phyloP scores from a whole-genome alignment of 2,329 filamentous ascomycete genomes.

The Penicillium sp. region DNA sequence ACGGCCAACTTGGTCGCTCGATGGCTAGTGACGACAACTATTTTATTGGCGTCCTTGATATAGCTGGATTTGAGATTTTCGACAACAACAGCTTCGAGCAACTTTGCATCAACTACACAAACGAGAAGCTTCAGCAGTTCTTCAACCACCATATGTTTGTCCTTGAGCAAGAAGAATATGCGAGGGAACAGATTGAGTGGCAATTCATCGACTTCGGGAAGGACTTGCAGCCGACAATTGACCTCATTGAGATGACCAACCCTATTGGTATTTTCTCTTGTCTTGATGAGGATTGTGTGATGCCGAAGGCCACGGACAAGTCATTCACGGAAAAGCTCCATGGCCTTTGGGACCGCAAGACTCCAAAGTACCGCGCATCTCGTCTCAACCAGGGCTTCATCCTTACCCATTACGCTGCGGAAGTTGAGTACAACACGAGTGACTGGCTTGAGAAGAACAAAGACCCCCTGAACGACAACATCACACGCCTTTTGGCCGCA shows the following conservation, averaged over 20 bases:
- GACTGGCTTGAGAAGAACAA: slow-evolving; percentile 99
- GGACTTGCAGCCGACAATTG: slow-evolving; percentile 94
- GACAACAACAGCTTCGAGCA: slow-evolving; percentile 98
- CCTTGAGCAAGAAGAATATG: slow-evolving; percentile 96
- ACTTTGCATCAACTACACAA: slow-evolving; percentile 99
- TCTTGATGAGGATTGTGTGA: slow-evolving; percentile 94
- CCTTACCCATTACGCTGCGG: slow-evolving; percentile 93
- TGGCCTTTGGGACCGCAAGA: slow-evolving; percentile 93
- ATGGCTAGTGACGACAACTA: slow-evolving; percentile 81
- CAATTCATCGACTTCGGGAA: slow-evolving; percentile 99
- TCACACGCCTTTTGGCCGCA: slow-evolving; percentile 79
- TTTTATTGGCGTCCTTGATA: slow-evolving; percentile 98
- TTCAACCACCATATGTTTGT: slow-evolving; percentile 99
- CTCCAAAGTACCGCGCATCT: slow-evolving; percentile 85
- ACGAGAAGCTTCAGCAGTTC: slow-evolving; percentile 98
- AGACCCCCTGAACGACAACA: slow-evolving; percentile 94
- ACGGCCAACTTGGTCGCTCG: slow-evolving; percentile 81
- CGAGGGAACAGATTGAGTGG: slow-evolving; percentile 97
- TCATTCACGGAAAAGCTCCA: slow-evolving; percentile 98
- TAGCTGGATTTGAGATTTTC: slow-evolving; percentile 98
- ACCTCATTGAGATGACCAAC: slow-evolving; percentile 92
- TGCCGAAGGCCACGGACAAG: slow-evolving; percentile 97
- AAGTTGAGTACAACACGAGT: slow-evolving; percentile 94
- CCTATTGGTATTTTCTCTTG: slow-evolving; percentile 99
- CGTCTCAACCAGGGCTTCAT: slow-evolving; percentile 89